Conservation (phyloP, 2,329 filamentous ascomycete genomes). For the Exophiala sideris region DNA sequence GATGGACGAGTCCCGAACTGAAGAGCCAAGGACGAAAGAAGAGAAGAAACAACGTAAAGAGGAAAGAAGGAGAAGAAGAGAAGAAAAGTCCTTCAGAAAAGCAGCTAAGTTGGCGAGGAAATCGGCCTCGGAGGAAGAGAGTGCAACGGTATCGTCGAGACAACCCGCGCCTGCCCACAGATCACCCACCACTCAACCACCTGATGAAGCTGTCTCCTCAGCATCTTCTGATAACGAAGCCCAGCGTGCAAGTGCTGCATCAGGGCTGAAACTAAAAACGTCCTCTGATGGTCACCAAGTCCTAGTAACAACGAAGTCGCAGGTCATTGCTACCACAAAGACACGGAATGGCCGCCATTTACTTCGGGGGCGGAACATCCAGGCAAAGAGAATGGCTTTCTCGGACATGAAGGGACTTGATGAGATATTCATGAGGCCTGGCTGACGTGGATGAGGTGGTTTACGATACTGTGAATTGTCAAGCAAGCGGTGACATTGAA, state of each 20-base stretch:
- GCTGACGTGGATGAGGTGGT: neutral
- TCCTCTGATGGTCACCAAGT: neutral
- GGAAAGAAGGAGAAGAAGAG: conserved; percentile 32
- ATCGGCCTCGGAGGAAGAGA: conserved; percentile 20
- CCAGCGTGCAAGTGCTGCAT: conserved; percentile 44
- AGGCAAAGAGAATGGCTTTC: conserved; percentile 79
- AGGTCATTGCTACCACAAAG: neutral
- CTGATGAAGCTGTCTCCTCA: conserved; percentile 21
- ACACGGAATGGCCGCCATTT: conserved; percentile 60
- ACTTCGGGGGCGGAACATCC: conserved; percentile 77
- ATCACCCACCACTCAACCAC: conserved; percentile 10
- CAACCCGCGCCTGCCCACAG: neutral
- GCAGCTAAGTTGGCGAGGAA: conserved; percentile 23
- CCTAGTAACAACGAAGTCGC: neutral
- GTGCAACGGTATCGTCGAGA: neutral
- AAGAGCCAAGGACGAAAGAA: conserved; percentile 29
- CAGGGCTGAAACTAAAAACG: conserved; percentile 35
- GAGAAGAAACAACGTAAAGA: conserved; percentile 30
- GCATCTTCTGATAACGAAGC: conserved; percentile 27
- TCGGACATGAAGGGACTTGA: conserved; percentile 79
- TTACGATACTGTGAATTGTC: too few relatives aligned
- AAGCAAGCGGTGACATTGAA: neutral
- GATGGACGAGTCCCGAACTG: conserved; percentile 30
- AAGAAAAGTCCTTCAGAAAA: conserved; percentile 32
- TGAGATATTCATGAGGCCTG: conserved; percentile 47